Percentiles rank a stretch among this genome's conserved stretches.
phyloP scores from a whole-genome alignment of 73 alveolate genomes.

The Tetrahymena borealis region DNA sequence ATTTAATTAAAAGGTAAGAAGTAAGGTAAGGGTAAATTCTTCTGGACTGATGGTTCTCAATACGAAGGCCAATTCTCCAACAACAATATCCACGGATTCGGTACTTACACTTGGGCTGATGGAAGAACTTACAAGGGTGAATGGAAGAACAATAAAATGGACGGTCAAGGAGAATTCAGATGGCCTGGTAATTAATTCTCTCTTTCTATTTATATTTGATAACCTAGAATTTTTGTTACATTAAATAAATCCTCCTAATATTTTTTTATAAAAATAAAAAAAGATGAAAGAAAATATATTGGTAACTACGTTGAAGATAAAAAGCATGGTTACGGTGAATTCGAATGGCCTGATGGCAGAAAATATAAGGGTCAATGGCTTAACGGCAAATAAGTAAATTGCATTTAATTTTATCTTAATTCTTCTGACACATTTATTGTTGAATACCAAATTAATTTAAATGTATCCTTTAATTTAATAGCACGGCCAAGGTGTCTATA shows the following conservation, averaged over 20 bases:
- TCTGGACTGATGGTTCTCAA: conserved; percentile 37
- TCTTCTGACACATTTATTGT: no score
- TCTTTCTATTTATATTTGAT: neutral
- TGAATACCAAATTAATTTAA: no score
- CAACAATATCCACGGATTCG: conserved; percentile 30
- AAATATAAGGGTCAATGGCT: neutral
- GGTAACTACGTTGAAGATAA: neutral
- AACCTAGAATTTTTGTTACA: neutral
- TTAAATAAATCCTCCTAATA: no score
- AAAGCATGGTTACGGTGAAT: neutral
- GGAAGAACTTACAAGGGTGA: conserved; percentile 17
- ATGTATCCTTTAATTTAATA: conserved; percentile 53
- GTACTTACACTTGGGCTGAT: conserved; percentile 13
- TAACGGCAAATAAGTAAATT: neutral
- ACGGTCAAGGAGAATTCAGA: conserved; percentile 22
- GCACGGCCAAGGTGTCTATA: conserved; percentile 67
- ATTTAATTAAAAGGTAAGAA: conserved; percentile 3
- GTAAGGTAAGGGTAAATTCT: conserved; percentile 26
- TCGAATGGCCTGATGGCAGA: conserved; percentile 4
- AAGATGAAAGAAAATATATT: neutral
- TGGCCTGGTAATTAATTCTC: neutral
- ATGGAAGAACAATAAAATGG: conserved; percentile 32
- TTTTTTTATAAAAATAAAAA: no score
- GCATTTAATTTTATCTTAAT: neutral
- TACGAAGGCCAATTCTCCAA: conserved; percentile 34